Evolutionary conservation across 768 basidiomycete genomes (phyloP).

Genomic region (Suillus luteus): DNA sequence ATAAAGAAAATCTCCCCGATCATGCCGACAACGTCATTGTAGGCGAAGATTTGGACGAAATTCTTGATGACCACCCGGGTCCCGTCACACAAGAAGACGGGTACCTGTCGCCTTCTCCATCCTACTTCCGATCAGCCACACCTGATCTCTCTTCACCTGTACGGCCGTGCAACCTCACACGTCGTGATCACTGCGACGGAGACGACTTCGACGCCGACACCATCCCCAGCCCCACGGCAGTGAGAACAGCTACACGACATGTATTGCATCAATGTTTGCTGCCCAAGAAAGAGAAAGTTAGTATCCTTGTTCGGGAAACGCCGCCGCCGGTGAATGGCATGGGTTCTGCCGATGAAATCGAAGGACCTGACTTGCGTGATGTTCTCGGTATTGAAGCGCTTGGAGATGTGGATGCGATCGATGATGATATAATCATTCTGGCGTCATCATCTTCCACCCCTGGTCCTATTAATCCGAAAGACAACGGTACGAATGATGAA

Average conservation of each 20-base stretch:
- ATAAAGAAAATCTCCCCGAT: conserved; percentile 48
- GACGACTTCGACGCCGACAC: conserved; percentile 56
- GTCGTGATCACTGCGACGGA: conserved; percentile 12
- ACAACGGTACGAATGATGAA: conserved; percentile 17
- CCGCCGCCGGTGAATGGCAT: conserved; percentile 22
- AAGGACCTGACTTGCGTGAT: conserved; percentile 48
- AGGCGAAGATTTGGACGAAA: conserved; percentile 40
- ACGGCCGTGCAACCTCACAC: conserved; percentile 27
- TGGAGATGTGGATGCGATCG: conserved; percentile 47
- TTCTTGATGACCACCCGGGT: conserved; percentile 42
- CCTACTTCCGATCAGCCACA: conserved; percentile 49
- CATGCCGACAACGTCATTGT: conserved; percentile 42
- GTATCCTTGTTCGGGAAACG: conserved; percentile 32
- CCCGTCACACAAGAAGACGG: conserved; percentile 76
- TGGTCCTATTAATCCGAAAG: conserved; percentile 37
- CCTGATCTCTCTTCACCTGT: conserved; percentile 69
- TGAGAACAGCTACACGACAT: conserved; percentile 22
- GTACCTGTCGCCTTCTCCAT: conserved; percentile 73
- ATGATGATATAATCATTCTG: conserved; percentile 24
- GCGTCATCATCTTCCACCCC: conserved; percentile 37
- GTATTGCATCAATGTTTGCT: conserved; percentile 11
- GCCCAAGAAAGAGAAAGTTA: conserved; percentile 11
- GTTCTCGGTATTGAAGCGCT: conserved; percentile 44
- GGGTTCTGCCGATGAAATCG: conserved; percentile 17
- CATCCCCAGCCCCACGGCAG: conserved; percentile 34